These are phyloP conservation scores for Candida peoriensis DNA, from an alignment of 805 yeast species.

Conservation along the genomic window DNA sequence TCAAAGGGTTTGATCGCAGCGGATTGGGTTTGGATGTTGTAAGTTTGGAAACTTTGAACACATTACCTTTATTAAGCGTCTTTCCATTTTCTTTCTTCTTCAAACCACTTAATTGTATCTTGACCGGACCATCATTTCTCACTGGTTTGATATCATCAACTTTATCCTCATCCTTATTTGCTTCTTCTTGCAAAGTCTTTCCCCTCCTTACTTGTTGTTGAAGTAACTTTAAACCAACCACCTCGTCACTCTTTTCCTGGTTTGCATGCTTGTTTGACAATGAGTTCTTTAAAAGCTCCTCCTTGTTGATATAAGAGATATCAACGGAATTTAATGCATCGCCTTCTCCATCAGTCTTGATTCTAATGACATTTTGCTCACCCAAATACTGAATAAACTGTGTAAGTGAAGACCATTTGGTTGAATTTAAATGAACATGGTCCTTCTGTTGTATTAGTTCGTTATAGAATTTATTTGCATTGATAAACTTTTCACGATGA, in stretches of 20 bases:
- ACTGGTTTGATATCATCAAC: slow-evolving; percentile 1
- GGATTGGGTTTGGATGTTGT: slow-evolving; percentile 11
- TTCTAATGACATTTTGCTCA: slow-evolving; percentile 44
- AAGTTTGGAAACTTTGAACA: slow-evolving; percentile 19
- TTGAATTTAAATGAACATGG: slow-evolving; percentile 89
- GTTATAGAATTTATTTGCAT: slow-evolving; percentile 84
- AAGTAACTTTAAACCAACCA: slow-evolving; percentile 36
- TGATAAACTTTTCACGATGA: slow-evolving; percentile 79
- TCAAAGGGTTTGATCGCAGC: slow-evolving; percentile 14
- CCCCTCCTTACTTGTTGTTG: slow-evolving; percentile 51
- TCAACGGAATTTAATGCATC: slow-evolving; percentile 34
- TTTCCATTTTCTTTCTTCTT: slow-evolving; percentile 8
- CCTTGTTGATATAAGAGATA: slow-evolving; percentile 51
- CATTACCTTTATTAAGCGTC: slow-evolving; percentile 10
- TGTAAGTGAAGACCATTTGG: slow-evolving; percentile 69
- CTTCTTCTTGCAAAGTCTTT: slow-evolving; percentile 8
- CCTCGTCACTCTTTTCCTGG: slow-evolving; percentile 40
- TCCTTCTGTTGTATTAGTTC: slow-evolving; percentile 79
- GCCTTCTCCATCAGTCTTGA: slow-evolving; percentile 26
- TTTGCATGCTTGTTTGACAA: slow-evolving; percentile 32
- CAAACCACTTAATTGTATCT: slow-evolving; percentile 11
- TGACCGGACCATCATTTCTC: slow-evolving; percentile 8
- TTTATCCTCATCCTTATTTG: background rate
- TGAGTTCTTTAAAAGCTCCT: slow-evolving; percentile 37
- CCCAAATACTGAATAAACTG: slow-evolving; percentile 62